These are phyloP conservation scores for Citeromyces matritensis DNA, from an alignment of 805 yeast species.

Conservation along the genomic window DNA sequence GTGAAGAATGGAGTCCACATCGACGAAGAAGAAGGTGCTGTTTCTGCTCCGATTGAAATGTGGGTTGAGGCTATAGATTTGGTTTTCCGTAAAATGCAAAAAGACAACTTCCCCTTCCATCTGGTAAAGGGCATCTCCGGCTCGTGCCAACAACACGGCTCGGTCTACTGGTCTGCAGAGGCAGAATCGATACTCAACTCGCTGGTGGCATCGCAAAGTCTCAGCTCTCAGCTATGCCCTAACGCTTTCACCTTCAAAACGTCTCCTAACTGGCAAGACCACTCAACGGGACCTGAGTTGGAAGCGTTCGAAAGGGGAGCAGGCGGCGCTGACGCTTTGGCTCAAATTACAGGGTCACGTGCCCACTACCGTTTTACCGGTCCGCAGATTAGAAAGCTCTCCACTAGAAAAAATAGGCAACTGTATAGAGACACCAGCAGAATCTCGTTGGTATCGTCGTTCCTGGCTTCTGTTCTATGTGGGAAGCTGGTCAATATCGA, in stretches of 20 bases:
- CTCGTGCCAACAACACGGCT: slow-evolving; percentile 88
- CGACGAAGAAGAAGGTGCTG: slow-evolving; percentile 37
- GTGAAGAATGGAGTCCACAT: slow-evolving; percentile 63
- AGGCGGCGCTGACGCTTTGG: slow-evolving; percentile 48
- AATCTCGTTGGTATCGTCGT: slow-evolving; percentile 67
- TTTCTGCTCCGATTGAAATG: slow-evolving; percentile 74
- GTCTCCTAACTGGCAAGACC: slow-evolving; percentile 95
- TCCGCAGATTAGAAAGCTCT: slow-evolving; percentile 71
- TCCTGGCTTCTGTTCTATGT: slow-evolving; percentile 54
- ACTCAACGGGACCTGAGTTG: slow-evolving; percentile 65
- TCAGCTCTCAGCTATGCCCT: slow-evolving; percentile 31
- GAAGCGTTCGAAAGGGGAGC: slow-evolving; percentile 39
- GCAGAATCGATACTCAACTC: slow-evolving; percentile 24
- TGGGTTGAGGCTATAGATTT: slow-evolving; percentile 78
- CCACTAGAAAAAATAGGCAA: slow-evolving; percentile 32
- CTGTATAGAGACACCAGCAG: slow-evolving; percentile 39
- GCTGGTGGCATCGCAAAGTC: slow-evolving; percentile 16
- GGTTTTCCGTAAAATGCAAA: slow-evolving; percentile 34
- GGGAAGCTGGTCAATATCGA: slow-evolving; percentile 57
- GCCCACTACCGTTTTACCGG: slow-evolving; percentile 90
- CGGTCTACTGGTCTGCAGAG: slow-evolving; percentile 58
- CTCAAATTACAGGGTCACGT: slow-evolving; percentile 64
- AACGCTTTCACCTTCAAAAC: slow-evolving; percentile 42
- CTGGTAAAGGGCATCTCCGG: slow-evolving; percentile 60
- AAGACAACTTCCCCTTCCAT: slow-evolving; percentile 37